Conservation (phyloP, 768 basidiomycete species). For the Cystobasidium tubakii region DNA sequence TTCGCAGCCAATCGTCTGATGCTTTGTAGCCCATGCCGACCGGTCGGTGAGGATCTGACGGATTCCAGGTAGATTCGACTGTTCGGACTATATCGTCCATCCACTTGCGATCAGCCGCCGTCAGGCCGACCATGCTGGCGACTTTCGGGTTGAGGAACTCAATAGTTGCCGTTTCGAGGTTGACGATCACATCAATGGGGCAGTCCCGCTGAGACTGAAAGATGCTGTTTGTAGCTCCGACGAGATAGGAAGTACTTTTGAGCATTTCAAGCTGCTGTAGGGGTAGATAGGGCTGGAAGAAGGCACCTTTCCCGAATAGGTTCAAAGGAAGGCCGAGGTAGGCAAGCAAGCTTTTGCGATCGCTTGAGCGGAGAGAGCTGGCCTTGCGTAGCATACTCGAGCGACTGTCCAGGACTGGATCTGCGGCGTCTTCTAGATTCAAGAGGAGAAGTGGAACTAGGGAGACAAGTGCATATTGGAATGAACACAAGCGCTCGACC, state of each 20-base stretch:
- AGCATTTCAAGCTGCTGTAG: slow-evolving; percentile 89
- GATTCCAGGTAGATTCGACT: slow-evolving; percentile 74
- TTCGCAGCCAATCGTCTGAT: slow-evolving; percentile 86
- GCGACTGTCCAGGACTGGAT: slow-evolving; percentile 64
- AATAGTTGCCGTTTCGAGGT: slow-evolving; percentile 77
- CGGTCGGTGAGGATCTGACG: slow-evolving; percentile 58
- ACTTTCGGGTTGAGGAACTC: slow-evolving; percentile 79
- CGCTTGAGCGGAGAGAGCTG: slow-evolving; percentile 76
- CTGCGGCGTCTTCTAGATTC: slow-evolving; percentile 82
- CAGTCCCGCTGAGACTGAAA: slow-evolving; percentile 83
- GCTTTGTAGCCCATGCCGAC: slow-evolving; percentile 79
- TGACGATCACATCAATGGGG: slow-evolving; percentile 72
- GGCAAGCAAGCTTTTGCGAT: slow-evolving; percentile 80
- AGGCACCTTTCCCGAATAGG: slow-evolving; percentile 86
- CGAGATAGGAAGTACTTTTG: slow-evolving; percentile 72
- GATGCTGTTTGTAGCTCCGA: slow-evolving; percentile 83
- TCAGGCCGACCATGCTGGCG: slow-evolving; percentile 70
- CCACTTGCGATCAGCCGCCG: slow-evolving; percentile 92
- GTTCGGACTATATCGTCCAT: slow-evolving; percentile 88
- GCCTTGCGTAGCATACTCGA: slow-evolving; percentile 65
- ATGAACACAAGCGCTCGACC: slow-evolving; percentile 90
- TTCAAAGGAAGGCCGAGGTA: slow-evolving; percentile 91
- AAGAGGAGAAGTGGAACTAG: slow-evolving; percentile 89
- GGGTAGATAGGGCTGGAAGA: slow-evolving; percentile 97
- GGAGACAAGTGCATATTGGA: slow-evolving; percentile 93